Evolutionary conservation across 768 basidiomycete species (phyloP).

Genomic region (Infundibulicybe gibba): DNA sequence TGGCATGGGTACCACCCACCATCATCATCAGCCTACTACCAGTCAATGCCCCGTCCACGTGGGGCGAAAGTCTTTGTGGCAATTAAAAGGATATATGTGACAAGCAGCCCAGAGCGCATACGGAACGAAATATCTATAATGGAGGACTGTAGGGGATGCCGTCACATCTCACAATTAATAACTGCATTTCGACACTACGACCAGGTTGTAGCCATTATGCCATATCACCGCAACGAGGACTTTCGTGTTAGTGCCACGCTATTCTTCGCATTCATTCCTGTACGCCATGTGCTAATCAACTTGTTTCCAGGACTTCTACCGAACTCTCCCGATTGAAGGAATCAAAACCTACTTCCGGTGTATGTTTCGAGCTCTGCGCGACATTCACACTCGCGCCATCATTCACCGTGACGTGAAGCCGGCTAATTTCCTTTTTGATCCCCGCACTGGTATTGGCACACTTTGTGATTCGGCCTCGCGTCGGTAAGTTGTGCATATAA

Average conservation of each 20-base stretch:
- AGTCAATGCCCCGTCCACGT: constrained; percentile 38
- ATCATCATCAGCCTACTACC: constrained; percentile 63
- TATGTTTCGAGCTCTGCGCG: constrained; percentile 85
- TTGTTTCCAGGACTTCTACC: constrained; percentile 67
- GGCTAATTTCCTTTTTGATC: constrained; percentile 94
- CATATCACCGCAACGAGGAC: constrained; percentile 89
- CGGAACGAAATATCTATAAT: constrained; percentile 91
- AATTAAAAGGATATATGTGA: constrained; percentile 95
- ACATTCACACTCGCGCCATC: constrained; percentile 81
- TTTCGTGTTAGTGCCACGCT: constrained; percentile 69
- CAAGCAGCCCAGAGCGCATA: constrained; percentile 89
- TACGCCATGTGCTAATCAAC: not conserved
- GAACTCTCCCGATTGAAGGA: constrained; percentile 64
- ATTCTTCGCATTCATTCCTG: not conserved
- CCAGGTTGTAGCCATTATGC: constrained; percentile 93
- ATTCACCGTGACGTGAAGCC: constrained; percentile 98
- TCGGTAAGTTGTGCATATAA: constrained; percentile 54
- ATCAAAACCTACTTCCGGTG: constrained; percentile 88
- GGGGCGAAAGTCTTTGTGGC: constrained; percentile 77
- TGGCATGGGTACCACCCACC: constrained; percentile 70
- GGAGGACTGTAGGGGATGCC: constrained; percentile 77
- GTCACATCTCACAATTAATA: constrained; percentile 90
- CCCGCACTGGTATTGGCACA: constrained; percentile 76
- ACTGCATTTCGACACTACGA: constrained; percentile 90
- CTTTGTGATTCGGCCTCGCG: constrained; percentile 93